Evolutionary conservation across 352 stramenopile species (phyloP), one percentile per base, ranked within the genome.

Genomic region (Pythium folliculosum): DNA sequence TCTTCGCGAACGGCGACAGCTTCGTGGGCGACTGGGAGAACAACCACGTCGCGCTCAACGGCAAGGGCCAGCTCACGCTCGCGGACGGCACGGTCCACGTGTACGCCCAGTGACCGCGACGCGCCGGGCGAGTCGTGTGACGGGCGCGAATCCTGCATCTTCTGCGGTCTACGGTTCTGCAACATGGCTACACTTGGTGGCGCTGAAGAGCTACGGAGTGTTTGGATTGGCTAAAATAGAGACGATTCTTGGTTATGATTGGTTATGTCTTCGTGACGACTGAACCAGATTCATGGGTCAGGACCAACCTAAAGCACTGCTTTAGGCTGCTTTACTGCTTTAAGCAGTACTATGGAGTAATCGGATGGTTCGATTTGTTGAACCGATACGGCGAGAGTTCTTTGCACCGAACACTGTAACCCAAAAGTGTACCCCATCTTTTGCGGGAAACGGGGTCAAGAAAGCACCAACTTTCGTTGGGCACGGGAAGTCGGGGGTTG

Each of bases 21-120:
- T 94, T 90, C 63, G 71, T 86, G 45, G 86, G 86, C 54, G 80
- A 92, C 61, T 91, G 85, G 80, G 81, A 89, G 54, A 88, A 90
- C 69, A 91, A 94, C 65, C 85, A 94, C 64, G 83, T 94, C 14
- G 82, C 85, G n/a, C 73, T 94, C 4, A 89, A 82, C 56, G 85
- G 85, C 38, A 80, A 84, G 10, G 84, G 84, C 37, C 75, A 73
- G 54, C 81, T 92, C 68, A 92, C 81, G 25, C 69, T 92, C 16
- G 79, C 77, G 14, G 82, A 91, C 47, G 85, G 85, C 63, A 94
- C 85, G 1, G 77, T 90, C 32, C 85, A 94, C 35, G 78, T 86
- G 4, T 92, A 91, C 48, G 54, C 77, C 5, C 73, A 82, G 22
- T 90, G 69, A 76, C 27, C n/a, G 27, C 27, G 27, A 32, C 13